Evolutionary conservation across 345 rosid species (phyloP).

Genomic region (Clausena lansium): DNA sequence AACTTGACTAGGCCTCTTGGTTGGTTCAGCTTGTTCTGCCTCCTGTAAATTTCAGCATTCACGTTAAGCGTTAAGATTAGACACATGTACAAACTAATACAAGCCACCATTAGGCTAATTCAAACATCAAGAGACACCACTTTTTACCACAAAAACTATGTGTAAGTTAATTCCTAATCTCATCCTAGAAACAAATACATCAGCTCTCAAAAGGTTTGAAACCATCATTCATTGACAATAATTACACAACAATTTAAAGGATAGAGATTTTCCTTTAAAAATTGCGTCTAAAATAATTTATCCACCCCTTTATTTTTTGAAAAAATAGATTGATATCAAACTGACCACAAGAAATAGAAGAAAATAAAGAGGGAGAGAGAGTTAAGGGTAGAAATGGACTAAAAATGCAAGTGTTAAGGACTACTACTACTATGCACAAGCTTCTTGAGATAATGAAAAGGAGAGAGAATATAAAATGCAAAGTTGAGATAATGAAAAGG

Average conservation of each 20-base stretch:
- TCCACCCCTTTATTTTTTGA: not conserved
- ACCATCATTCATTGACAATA: not conserved
- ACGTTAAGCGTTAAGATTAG: slow-evolving; percentile 6
- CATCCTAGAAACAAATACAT: not conserved
- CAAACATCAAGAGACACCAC: not conserved
- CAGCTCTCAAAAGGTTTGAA: not conserved
- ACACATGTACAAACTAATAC: not conserved
- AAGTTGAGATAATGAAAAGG: not conserved
- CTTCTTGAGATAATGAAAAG: not conserved
- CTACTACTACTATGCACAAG: not conserved
- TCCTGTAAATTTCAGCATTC: slow-evolving; percentile 29
- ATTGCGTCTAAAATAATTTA: not conserved
- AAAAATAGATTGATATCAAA: not conserved
- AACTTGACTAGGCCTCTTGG: slow-evolving; percentile 63
- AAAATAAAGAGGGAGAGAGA: not conserved
- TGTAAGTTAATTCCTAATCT: not conserved
- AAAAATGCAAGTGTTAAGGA: not conserved
- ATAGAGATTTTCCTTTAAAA: not conserved
- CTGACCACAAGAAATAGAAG: not conserved
- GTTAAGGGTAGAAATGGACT: not conserved
- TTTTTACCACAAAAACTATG: not conserved
- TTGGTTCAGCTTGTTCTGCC: slow-evolving; percentile 36
- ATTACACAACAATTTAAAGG: not conserved
- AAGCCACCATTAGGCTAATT: not conserved
- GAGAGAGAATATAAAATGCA: not conserved